Percentiles rank a stretch among this genome's conserved stretches.
Evolutionary conservation across 2,329 filamentous ascomycete species (phyloP).

Genomic region (Cadophora malorum): DNA sequence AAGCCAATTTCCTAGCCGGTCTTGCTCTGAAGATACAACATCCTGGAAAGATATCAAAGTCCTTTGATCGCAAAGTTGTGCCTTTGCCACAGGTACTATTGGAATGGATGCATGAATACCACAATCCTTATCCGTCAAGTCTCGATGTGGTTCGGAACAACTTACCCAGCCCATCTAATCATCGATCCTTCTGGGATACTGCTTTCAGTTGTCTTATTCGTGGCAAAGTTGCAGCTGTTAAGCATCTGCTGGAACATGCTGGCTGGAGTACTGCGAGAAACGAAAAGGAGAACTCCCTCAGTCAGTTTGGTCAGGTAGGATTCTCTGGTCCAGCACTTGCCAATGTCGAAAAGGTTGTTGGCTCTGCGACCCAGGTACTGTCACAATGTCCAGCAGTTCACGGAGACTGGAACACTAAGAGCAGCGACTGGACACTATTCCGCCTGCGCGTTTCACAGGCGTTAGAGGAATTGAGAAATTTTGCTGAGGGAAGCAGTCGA

Average conservation of each 20-base stretch:
- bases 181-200: constrained; percentile 83
- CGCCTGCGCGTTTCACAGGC: constrained; percentile 75
- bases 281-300: constrained; percentile 65
- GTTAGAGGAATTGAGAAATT: constrained; percentile 73
- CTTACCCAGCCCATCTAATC: constrained; percentile 76
- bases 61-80: constrained; percentile 42
- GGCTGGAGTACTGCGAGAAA: constrained; percentile 79
- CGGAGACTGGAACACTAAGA: constrained; percentile 82
- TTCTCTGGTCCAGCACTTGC: constrained; percentile 80
- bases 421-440: constrained; percentile 84
- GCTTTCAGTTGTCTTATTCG: constrained; percentile 77
- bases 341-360: constrained; percentile 76
- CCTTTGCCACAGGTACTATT: constrained; percentile 80
- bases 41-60: constrained; percentile 48
- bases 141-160: constrained; percentile 67
- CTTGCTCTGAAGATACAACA: constrained; percentile 83
- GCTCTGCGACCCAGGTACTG: constrained; percentile 72
- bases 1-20: constrained; percentile 79
- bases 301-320: constrained; percentile 56
- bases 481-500: constrained; percentile 76
- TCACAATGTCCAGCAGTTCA: constrained; percentile 73
- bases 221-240: constrained; percentile 72
- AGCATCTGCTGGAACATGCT: constrained; percentile 73
- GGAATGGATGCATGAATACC: constrained; percentile 79
- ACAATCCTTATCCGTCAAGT: constrained; percentile 74